phyloP scores from a whole-genome alignment of 129 eudicot genomes.

The Arctium lappa region DNA sequence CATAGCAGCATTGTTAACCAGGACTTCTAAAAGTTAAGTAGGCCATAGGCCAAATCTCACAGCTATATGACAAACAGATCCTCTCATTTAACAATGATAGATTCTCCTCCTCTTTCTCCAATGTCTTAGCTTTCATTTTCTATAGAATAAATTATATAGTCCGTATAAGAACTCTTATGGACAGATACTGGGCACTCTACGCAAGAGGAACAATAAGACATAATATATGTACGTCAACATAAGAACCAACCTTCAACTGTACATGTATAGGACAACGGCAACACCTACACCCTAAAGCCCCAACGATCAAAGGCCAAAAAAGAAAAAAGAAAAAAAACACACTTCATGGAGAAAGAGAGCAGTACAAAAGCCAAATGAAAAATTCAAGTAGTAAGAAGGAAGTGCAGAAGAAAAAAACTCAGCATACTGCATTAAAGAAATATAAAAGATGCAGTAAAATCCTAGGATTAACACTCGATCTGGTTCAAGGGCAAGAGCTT shows the following conservation, averaged over 20 bases:
- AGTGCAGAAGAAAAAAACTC: neutral
- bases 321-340: neutral
- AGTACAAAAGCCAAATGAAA: neutral
- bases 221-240: neutral
- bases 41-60: neutral
- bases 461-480: neutral
- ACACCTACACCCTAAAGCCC: neutral
- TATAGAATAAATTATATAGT: too few species aligned
- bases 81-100: neutral
- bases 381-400: neutral
- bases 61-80: neutral
- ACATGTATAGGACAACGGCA: neutral
- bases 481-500: neutral
- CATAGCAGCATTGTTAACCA: neutral
- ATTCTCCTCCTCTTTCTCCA: neutral
- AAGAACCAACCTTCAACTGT: neutral
- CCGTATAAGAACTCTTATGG: neutral
- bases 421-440: neutral
- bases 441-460: neutral
- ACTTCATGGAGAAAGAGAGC: neutral
- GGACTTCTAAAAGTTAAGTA: neutral
- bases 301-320: neutral
- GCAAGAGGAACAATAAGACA: neutral
- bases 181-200: neutral
- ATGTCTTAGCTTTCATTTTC: neutral